Evolutionary conservation across 75 land plant genomes (phyloP).

Genomic region (Picea sitchensis): DNA sequence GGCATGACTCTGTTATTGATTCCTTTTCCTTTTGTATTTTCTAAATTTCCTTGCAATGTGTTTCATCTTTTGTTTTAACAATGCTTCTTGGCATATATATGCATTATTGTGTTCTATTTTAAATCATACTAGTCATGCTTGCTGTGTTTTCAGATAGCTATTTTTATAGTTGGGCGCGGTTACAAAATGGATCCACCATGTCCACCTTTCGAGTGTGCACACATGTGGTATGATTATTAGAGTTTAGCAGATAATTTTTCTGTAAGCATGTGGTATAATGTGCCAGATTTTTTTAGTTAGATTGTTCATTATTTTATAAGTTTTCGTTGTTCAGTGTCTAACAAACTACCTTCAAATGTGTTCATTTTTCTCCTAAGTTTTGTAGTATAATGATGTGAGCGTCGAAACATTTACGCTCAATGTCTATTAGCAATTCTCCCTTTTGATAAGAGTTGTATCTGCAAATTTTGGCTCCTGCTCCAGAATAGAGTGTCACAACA

Average conservation of each 20-base stretch:
- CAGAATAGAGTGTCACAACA: neutral
- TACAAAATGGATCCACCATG: slow-evolving; percentile 90
- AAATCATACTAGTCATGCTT: slow-evolving; percentile 1
- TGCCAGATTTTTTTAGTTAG: neutral
- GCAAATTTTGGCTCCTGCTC: too few relatives aligned
- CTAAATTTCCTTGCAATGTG: neutral
- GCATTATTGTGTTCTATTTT: neutral
- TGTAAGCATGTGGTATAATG: neutral
- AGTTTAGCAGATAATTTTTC: neutral
- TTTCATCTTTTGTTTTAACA: neutral
- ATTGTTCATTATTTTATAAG: neutral
- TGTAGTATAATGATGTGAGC: too few relatives aligned
- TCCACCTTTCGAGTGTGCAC: slow-evolving; percentile 95
- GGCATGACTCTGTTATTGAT: neutral
- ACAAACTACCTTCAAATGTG: neutral
- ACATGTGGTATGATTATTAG: slow-evolving; percentile 72
- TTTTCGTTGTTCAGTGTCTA: neutral
- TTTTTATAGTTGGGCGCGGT: slow-evolving; percentile 75
- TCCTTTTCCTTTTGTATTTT: neutral
- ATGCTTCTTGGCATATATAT: too few relatives aligned
- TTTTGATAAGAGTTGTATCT: too few relatives aligned
- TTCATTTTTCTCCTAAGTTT: neutral
- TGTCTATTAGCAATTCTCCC: too few relatives aligned
- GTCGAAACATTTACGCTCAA: too few relatives aligned
- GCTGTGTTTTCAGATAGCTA: slow-evolving; percentile 60